Percentiles rank a stretch among this genome's conserved stretches.
phyloP scores from a whole-genome alignment of 805 yeast genomes.

The Starmerella etchellsii region DNA sequence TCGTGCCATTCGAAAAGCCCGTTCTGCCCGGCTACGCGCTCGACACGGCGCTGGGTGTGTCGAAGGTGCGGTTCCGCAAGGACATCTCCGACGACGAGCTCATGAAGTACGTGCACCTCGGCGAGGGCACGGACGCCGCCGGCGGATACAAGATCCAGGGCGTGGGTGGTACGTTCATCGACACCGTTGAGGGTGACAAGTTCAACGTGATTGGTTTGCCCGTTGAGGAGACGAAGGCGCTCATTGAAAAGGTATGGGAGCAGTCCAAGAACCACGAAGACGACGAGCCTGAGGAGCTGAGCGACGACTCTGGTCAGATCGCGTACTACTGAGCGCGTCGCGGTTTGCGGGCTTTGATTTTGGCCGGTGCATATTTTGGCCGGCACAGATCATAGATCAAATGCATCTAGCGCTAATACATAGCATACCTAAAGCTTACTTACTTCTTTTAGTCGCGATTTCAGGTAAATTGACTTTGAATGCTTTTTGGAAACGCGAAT shows the following conservation, averaged over 20 bases:
- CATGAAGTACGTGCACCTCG: conserved; percentile 47
- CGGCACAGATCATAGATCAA: no score
- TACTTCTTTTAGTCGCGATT: no score
- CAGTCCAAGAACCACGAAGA: conserved; percentile 21
- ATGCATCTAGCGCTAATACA: no score
- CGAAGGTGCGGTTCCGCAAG: conserved; percentile 29
- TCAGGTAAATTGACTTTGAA: no score
- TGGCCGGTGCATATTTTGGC: no score
- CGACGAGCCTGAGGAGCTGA: conserved; percentile 11
- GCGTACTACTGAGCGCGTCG: conserved; percentile 6
- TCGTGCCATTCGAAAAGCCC: conserved; percentile 32
- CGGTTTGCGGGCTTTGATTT: no score
- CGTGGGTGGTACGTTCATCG: conserved; percentile 42
- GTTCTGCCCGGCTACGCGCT: conserved; percentile 32
- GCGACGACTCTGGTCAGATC: conserved; percentile 11
- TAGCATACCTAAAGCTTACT: no score
- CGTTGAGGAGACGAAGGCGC: conserved; percentile 39
- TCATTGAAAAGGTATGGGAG: conserved; percentile 29
- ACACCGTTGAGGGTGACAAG: conserved; percentile 61
- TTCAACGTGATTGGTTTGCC: conserved; percentile 86
- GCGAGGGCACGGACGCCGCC: conserved; percentile 72
- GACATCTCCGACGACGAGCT: conserved; percentile 44
- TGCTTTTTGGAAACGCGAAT: no score
- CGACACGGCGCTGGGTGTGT: conserved; percentile 33
- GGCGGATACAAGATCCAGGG: conserved; percentile 89